Base-by-base conservation (phyloP, 768 basidiomycete species). In the Suillus cothurnatus region DNA sequence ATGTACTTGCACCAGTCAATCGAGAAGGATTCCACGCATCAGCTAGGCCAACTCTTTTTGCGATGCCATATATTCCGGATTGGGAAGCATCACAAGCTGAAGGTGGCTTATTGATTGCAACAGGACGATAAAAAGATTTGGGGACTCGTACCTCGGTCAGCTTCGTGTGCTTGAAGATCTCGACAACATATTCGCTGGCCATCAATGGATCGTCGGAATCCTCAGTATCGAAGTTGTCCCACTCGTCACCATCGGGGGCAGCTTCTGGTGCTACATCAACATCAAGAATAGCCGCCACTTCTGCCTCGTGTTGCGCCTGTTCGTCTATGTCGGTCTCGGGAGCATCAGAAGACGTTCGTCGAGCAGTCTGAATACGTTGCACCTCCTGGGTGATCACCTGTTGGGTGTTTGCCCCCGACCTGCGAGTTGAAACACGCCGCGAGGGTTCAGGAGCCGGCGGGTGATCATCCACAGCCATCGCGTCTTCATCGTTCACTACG, bases 131-230 rank as follows among this genome's bases (percentile, higher is more conserved):
- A 61, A 36, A 34, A 31, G 19, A 67, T 7, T 38, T 9, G 17
- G 19, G 12, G 26, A 59, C 39, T 47, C 58, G 36, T 15, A 95
- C 95, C 86, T 98, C 95, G 65, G 89, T 82, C 66, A 86, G 79
- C 74, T 90, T 92, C 80, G 98, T 85, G 79, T 99, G 98, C 64
- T 91, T 81, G 80, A 95, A 96, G 67, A 99, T 95, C 65, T 99
- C 97, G 31, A 82, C 82, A 60, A 97, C 96, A 73, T 99, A 99
- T 78, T 98, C 94, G 79, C 90, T 91, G 69, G 97, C 96, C 96
- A 98, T 98, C 66, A 94, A 82, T 17, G 97, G 97, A 73, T 99
- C 97, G 58, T 95, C 94, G 61, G 81, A 87, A 74, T 98, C 96
- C 28, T 96, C 95, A 1, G 87, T 88, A 68, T 98, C 95, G 19